Evolutionary conservation across 805 yeast genomes (phyloP), one percentile per base, ranked within the genome.

Genomic region (Cyberlindnera xylosilytica): DNA sequence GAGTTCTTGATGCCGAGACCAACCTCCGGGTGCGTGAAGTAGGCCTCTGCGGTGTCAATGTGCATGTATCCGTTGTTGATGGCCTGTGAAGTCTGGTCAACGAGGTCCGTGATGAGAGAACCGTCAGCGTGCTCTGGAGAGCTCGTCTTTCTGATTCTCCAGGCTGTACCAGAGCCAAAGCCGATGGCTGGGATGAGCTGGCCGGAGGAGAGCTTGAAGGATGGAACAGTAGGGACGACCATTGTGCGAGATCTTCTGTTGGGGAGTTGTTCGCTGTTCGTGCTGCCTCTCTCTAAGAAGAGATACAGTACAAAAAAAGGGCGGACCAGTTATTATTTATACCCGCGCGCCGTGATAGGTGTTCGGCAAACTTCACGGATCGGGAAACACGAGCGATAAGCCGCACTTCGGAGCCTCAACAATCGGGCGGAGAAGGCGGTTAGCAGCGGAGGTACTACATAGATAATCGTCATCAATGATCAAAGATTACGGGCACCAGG

Each of bases 11-110:
- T 46, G 2, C 81, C 83, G 29, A 56, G 65, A n/a, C 75, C 81
- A 27, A 78, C 72, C 55, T 80, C 86, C 3, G 51, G 52, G 45
- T 76, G 80, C 11, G 85, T 81, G 44, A 69, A 66, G 60, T 82
- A 82, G 11, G 68, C 63, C 56, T 81, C 84, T 0, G 87, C 87
- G 6, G 81, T 75, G 52, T 81, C 88, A 39, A 82, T 67, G 57
- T 81, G 87, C 38, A 64, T 66, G 60, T 71, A 79, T 0, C 83
- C 83, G 19, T 59, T 59, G 1, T 69, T 60, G 17, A 82, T 59
- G 4, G 87, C 58, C 27, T 36, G 37, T 34, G 40, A 46, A 8
- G 42, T 42, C 35, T 47, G 51, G 26, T 46, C 46, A 13, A 52
- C 38, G 24, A 52, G 45, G 17, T 65, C 64, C 23, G 61, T 62